Conservation (phyloP, 768 basidiomycete species). For the Podaxis rugospora region DNA sequence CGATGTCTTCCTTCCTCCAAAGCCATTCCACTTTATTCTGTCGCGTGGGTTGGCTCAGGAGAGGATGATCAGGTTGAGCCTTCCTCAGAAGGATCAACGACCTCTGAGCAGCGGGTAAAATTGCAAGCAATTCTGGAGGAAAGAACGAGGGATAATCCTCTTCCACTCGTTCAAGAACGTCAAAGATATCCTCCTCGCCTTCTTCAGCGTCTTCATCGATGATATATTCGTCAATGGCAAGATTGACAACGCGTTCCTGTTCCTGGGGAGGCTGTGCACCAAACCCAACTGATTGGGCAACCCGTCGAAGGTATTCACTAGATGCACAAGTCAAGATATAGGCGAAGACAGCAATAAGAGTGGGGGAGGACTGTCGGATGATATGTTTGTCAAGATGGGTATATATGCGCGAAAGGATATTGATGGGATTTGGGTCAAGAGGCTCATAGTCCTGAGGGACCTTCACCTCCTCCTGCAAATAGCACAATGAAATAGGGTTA, state of each 20-base stretch:
- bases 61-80: slow-evolving; percentile 60
- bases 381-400: slow-evolving; percentile 48
- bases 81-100: slow-evolving; percentile 62
- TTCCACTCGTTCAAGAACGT: slow-evolving; percentile 30
- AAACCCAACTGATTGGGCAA: slow-evolving; percentile 61
- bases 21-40: slow-evolving; percentile 47
- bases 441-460: slow-evolving; percentile 35
- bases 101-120: slow-evolving; percentile 61
- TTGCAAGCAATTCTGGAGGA: slow-evolving; percentile 40
- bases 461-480: slow-evolving; percentile 26
- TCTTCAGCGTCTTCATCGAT: slow-evolving; percentile 34
- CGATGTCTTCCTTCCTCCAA: slow-evolving; percentile 55
- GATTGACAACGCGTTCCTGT: slow-evolving; percentile 20
- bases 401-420: slow-evolving; percentile 61
- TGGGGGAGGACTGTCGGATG: slow-evolving; percentile 44
- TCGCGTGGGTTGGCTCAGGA: slow-evolving; percentile 32
- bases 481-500: background rate
- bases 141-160: slow-evolving; percentile 64
- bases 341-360: slow-evolving; percentile 53
- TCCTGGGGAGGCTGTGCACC: slow-evolving; percentile 25
- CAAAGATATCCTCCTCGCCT: slow-evolving; percentile 35
- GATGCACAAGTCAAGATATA: slow-evolving; percentile 66
- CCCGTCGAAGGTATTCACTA: slow-evolving; percentile 51
- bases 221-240: slow-evolving; percentile 26
- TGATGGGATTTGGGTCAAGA: slow-evolving; percentile 40